Conservation (phyloP, 2,329 filamentous ascomycete genomes). For the Fusarium clavum region DNA sequence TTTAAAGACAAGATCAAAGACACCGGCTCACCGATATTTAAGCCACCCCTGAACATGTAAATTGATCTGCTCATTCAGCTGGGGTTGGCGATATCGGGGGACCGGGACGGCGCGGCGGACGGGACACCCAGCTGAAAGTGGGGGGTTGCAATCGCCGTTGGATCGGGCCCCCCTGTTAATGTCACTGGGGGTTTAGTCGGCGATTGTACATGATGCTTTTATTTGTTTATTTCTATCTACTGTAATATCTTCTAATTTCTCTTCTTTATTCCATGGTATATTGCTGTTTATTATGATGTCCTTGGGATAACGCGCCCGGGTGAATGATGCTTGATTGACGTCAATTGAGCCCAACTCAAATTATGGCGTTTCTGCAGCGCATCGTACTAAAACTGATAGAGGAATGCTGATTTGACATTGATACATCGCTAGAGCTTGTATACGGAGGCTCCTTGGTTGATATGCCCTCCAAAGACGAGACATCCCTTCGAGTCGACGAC, state of each 20-base stretch:
- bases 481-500: neutral
- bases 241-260: rapidly evolving
- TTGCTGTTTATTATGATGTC: no score
- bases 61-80: constrained; percentile 20
- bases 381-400: neutral
- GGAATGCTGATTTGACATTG: neutral
- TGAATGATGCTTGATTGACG: neutral
- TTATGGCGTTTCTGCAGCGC: neutral
- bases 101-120: neutral
- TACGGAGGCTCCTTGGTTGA: neutral
- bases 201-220: neutral
- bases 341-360: neutral
- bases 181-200: neutral
- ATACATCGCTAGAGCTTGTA: neutral
- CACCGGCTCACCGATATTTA: constrained; percentile 35
- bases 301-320: neutral
- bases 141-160: constrained; percentile 11
- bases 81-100: constrained; percentile 35
- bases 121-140: neutral
- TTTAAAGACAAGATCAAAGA: neutral
- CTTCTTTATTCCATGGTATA: no score
- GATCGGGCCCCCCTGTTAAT: neutral
- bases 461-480: neutral
- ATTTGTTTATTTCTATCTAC: neutral
- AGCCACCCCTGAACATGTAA: neutral